A percentile compares a stretch with the other conserved stretches of the same genome.
phyloP scores from a whole-genome alignment of 129 eudicot genomes.

The Solidago caesia region DNA sequence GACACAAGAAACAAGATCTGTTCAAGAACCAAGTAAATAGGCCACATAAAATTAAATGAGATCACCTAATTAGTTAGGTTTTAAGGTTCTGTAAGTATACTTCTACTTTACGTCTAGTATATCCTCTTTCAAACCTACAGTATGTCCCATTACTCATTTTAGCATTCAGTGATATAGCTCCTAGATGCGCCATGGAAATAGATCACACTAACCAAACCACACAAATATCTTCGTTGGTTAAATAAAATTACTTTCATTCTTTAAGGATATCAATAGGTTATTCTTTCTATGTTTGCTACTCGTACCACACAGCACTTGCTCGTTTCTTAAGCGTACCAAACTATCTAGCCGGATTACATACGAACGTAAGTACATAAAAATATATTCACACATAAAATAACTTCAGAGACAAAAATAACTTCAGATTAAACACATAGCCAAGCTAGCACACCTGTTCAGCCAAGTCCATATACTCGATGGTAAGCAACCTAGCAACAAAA shows the following conservation, averaged over 20 bases:
- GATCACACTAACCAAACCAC: neutral
- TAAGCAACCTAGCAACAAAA: constrained; percentile 81
- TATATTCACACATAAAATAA: neutral
- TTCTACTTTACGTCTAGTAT: neutral
- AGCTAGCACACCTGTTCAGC: constrained; percentile 83
- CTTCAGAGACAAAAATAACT: neutral
- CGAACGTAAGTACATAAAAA: neutral
- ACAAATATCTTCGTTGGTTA: neutral
- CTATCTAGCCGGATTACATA: neutral
- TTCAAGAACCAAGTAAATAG: neutral
- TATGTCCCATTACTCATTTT: neutral
- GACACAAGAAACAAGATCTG: neutral
- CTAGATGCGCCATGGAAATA: neutral
- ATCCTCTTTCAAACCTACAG: neutral
- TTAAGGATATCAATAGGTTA: neutral
- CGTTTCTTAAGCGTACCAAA: neutral
- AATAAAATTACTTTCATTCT: neutral
- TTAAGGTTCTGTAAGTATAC: neutral
- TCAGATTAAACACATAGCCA: neutral
- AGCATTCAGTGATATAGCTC: neutral
- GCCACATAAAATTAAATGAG: neutral
- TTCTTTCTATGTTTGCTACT: too few relatives aligned
- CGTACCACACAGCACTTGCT: too few relatives aligned
- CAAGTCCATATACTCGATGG: constrained; percentile 96
- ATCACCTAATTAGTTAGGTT: neutral